phyloP scores from a whole-genome alignment of 1,284 basidiomycete species.

The Chondrostereum purpureum region DNA sequence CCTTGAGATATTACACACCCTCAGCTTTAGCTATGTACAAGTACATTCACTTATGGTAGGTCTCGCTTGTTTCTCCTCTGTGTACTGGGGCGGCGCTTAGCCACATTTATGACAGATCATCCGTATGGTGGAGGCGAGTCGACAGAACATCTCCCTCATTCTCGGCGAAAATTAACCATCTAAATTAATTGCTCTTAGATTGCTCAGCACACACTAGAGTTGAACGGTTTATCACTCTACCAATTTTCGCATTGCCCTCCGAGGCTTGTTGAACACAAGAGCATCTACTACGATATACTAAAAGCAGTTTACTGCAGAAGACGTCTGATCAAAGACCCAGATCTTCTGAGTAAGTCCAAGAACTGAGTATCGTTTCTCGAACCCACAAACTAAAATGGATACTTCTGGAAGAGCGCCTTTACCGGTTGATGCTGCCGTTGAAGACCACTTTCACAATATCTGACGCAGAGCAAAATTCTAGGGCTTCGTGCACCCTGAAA shows the following conservation, averaged over 20 bases:
- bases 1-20: background rate
- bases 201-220: constrained; percentile 10
- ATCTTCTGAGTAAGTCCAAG: constrained; percentile 7
- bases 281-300: constrained; percentile 12
- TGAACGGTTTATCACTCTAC: constrained; percentile 9
- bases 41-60: background rate
- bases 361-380: background rate
- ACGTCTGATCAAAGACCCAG: constrained; percentile 2
- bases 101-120: constrained; percentile 3
- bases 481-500: background rate
- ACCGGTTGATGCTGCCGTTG: background rate
- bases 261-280: constrained; percentile 9
- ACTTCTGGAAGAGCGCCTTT: background rate
- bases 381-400: background rate
- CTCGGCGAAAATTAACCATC: background rate
- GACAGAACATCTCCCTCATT: background rate
- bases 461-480: background rate
- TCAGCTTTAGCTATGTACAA: background rate
- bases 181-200: constrained; percentile 7
- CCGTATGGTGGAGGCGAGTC: constrained; percentile 3
- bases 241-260: constrained; percentile 10
- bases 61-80: background rate
- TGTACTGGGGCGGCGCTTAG: background rate
- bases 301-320: constrained; percentile 5
- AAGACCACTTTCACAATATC: background rate